Conservation (phyloP, 805 yeast genomes). For the Nakazawaea laoshanensis region DNA sequence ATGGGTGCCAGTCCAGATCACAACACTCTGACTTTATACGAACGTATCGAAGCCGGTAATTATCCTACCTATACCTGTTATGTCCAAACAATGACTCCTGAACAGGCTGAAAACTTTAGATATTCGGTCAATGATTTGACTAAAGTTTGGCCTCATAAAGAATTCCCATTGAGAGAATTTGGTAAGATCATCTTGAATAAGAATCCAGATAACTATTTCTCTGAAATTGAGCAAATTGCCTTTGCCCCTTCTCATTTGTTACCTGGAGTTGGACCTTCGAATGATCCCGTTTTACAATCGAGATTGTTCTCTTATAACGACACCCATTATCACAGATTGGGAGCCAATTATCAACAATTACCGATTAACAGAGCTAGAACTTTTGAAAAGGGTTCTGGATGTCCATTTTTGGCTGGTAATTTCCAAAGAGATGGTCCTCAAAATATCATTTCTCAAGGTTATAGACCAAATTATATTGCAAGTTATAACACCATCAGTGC, state of each 20-base stretch:
- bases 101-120: conserved; percentile 42
- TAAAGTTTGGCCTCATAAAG: conserved; percentile 49
- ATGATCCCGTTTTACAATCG: conserved; percentile 72
- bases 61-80: conserved; percentile 43
- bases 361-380: conserved; percentile 48
- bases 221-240: conserved; percentile 46
- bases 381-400: conserved; percentile 21
- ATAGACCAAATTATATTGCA: conserved; percentile 45
- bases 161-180: conserved; percentile 46
- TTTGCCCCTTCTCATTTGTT: conserved; percentile 68
- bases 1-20: conserved; percentile 45
- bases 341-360: conserved; percentile 56
- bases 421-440: conserved; percentile 58
- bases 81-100: conserved; percentile 51
- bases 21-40: conserved; percentile 29
- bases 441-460: conserved; percentile 38
- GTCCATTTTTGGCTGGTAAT: conserved; percentile 42
- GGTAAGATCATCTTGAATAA: conserved; percentile 47
- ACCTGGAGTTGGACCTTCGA: conserved; percentile 69
- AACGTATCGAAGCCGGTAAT: conserved; percentile 38
- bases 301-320: conserved; percentile 71
- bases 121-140: conserved; percentile 46
- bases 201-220: conserved; percentile 47
- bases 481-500: conserved; percentile 23
- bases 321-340: conserved; percentile 72